A percentile compares a stretch with the other conserved stretches of the same genome.
These are phyloP conservation scores for Alternaria sp. DNA, from an alignment of 2,329 filamentous ascomycete genomes.

Conservation along the genomic window DNA sequence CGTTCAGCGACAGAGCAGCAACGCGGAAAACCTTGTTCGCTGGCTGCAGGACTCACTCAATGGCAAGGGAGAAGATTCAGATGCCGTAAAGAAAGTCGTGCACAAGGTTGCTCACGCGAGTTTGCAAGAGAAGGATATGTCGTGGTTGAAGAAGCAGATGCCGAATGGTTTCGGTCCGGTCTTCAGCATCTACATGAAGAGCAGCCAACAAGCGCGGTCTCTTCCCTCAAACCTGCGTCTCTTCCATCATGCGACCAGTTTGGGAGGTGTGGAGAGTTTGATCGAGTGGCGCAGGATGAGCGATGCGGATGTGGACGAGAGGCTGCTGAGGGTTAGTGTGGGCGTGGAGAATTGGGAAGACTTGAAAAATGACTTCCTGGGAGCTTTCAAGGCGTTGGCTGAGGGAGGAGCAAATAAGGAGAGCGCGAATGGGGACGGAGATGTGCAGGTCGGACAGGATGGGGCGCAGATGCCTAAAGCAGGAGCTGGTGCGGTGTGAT, in stretches of 20 bases:
- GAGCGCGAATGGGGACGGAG: background rate
- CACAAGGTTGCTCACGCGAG: constrained; percentile 75
- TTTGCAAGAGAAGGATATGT: constrained; percentile 68
- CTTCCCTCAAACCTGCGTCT: constrained; percentile 80
- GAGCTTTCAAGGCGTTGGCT: constrained; percentile 34
- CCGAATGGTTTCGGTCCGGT: constrained; percentile 88
- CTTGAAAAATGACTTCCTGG: constrained; percentile 72
- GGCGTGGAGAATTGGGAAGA: constrained; percentile 90
- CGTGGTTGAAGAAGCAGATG: constrained; percentile 88
- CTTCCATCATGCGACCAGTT: constrained; percentile 93
- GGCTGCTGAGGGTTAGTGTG: constrained; percentile 79
- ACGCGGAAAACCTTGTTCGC: constrained; percentile 69
- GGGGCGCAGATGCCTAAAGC: constrained; percentile 27
- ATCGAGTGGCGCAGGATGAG: constrained; percentile 97
- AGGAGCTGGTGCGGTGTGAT: constrained; percentile 32
- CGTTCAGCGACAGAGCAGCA: constrained; percentile 76
- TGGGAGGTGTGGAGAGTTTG: constrained; percentile 92
- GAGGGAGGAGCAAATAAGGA: background rate
- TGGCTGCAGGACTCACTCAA: constrained; percentile 69
- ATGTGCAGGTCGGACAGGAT: constrained; percentile 30
- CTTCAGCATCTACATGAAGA: constrained; percentile 74
- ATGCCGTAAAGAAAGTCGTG: constrained; percentile 62
- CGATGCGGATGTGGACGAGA: constrained; percentile 73
- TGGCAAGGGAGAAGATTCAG: constrained; percentile 47
- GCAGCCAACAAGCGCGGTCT: constrained; percentile 65